Percentiles rank a stretch among this genome's conserved stretches.
These are phyloP conservation scores for Pholiota adiposa DNA, from an alignment of 1,284 basidiomycete species.

Conservation along the genomic window DNA sequence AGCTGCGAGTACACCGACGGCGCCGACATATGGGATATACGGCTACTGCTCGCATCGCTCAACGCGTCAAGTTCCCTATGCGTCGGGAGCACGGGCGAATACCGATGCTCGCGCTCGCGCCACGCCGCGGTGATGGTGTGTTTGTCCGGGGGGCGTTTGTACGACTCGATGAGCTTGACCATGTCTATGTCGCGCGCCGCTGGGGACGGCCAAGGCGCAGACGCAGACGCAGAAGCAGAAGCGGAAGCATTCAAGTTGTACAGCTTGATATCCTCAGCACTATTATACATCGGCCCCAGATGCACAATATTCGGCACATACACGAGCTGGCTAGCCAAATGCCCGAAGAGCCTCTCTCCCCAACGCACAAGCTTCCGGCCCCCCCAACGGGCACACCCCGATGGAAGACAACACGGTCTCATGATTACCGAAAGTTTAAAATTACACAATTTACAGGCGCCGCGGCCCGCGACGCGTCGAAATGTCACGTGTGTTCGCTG, in stretches of 20 bases:
- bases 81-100: conserved; percentile 26
- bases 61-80: conserved; percentile 24
- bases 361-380: conserved; percentile 56
- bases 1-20: conserved; percentile 69
- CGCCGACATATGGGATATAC: conserved; percentile 47
- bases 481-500: too few relatives aligned
- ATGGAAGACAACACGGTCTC: neutral
- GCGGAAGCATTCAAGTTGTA: too few relatives aligned
- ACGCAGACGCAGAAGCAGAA: too few relatives aligned
- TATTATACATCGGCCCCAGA: conserved; percentile 9
- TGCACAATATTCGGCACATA: conserved; percentile 17
- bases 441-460: too few relatives aligned
- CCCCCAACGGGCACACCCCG: conserved; percentile 28
- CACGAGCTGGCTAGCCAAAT: conserved; percentile 26
- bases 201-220: conserved; percentile 11
- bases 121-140: too few relatives aligned
- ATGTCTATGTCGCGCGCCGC: conserved; percentile 30
- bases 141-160: conserved; percentile 20
- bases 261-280: conserved; percentile 27
- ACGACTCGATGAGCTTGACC: conserved; percentile 36
- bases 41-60: conserved; percentile 36
- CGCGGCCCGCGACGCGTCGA: too few relatives aligned
- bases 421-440: too few relatives aligned
- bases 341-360: conserved; percentile 65
- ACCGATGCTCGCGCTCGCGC: conserved; percentile 5